Conservation (phyloP, 1,284 basidiomycete genomes). For the Acaromyces ingoldii region DNA sequence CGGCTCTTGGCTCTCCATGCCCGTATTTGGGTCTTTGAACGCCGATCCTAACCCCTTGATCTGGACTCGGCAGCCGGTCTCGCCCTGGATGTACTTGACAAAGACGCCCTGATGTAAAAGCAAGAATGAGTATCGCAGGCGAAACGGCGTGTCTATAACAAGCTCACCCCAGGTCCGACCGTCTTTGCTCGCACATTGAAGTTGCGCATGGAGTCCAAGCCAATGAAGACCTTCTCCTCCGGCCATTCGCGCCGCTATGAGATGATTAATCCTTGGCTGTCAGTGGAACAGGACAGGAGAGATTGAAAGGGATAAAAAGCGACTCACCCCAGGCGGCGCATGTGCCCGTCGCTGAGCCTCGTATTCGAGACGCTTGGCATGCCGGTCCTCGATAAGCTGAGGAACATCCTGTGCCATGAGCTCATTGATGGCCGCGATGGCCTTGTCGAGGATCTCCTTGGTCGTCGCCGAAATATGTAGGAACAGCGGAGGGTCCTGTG, state of each 20-base stretch:
- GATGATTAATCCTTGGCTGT: too few species aligned
- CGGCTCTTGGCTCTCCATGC: constrained; percentile 80
- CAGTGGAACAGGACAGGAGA: too few species aligned
- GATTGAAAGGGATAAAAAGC: too few species aligned
- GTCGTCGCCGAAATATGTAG: constrained; percentile 84
- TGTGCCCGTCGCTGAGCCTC: constrained; percentile 24
- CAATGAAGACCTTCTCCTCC: constrained; percentile 59
- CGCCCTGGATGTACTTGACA: constrained; percentile 96
- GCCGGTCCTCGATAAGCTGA: constrained; percentile 41
- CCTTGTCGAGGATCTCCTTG: constrained; percentile 68
- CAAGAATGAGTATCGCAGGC: background rate
- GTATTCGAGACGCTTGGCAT: constrained; percentile 54
- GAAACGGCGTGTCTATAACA: constrained; percentile 57
- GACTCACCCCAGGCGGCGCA: background rate
- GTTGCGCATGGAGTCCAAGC: constrained; percentile 82
- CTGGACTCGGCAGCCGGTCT: constrained; percentile 94
- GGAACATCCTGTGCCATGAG: constrained; percentile 70
- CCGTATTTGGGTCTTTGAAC: constrained; percentile 90
- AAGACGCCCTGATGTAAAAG: constrained; percentile 67
- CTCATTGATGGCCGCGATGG: constrained; percentile 77
- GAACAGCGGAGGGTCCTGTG: constrained; percentile 65
- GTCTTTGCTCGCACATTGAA: constrained; percentile 97
- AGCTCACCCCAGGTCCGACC: constrained; percentile 81
- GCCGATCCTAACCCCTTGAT: constrained; percentile 94
- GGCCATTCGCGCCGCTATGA: constrained; percentile 27